phyloP scores from a whole-genome alignment of 2,329 filamentous ascomycete species.

The Coniochaeta sp. region DNA sequence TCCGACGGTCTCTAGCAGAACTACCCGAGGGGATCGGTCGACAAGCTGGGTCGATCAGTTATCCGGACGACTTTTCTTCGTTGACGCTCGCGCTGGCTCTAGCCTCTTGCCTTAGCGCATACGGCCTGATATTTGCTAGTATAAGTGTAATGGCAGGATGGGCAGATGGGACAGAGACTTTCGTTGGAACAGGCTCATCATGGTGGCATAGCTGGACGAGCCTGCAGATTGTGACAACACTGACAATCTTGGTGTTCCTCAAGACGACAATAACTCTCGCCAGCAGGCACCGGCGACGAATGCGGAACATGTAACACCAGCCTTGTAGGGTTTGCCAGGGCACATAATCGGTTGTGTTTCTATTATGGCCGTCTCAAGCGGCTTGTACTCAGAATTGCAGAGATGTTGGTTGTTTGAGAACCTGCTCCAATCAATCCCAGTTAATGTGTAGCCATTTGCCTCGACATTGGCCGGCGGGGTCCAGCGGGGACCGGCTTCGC shows the following conservation, averaged over 20 bases:
- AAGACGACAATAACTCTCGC: neutral
- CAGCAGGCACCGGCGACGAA: neutral
- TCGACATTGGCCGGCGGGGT: neutral
- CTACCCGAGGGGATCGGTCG: neutral
- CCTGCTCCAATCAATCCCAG: no score
- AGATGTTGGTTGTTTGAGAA: no score
- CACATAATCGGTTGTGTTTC: neutral
- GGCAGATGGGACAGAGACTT: neutral
- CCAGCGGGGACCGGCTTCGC: neutral
- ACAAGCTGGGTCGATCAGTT: neutral
- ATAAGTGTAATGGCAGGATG: neutral
- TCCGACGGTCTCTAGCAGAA: neutral
- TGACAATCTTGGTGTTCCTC: neutral
- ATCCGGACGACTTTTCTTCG: neutral
- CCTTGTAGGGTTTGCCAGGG: neutral
- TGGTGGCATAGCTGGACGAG: neutral
- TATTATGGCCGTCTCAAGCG: no score
- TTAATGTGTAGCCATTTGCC: no score
- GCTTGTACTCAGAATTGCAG: no score
- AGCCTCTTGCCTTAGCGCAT: neutral
- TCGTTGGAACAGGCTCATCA: neutral
- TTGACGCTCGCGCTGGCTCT: neutral
- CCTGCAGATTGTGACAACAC: neutral
- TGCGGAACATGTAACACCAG: neutral
- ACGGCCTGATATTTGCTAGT: neutral